Percentiles rank a stretch among this genome's conserved stretches.
Evolutionary conservation across 2,329 filamentous ascomycete genomes (phyloP).

Genomic region (Colletotrichum paranaense): DNA sequence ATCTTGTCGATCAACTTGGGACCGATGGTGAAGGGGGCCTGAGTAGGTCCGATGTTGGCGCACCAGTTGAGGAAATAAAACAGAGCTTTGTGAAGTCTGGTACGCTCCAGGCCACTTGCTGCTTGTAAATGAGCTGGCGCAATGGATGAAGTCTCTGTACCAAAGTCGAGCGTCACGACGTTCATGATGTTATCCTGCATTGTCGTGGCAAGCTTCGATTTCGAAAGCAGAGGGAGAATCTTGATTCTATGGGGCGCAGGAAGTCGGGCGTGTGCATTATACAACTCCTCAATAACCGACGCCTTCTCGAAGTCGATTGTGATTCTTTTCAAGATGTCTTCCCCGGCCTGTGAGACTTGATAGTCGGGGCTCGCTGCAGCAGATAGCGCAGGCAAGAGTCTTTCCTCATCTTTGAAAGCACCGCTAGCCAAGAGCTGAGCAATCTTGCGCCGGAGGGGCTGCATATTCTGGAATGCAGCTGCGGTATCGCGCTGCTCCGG

Average conservation of each 20-base stretch:
- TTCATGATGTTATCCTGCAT: constrained; percentile 75
- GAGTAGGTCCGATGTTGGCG: constrained; percentile 74
- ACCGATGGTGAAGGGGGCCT: constrained; percentile 73
- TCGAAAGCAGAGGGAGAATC: constrained; percentile 80
- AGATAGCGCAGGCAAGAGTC: constrained; percentile 85
- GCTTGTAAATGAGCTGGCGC: constrained; percentile 42
- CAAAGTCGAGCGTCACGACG: constrained; percentile 75
- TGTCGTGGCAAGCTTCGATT: constrained; percentile 78
- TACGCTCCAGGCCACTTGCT: constrained; percentile 75
- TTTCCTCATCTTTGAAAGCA: constrained; percentile 84
- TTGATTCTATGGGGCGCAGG: constrained; percentile 81
- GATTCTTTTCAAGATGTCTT: constrained; percentile 87
- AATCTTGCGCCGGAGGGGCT: constrained; percentile 65
- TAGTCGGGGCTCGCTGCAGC: constrained; percentile 87
- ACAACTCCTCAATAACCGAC: constrained; percentile 72
- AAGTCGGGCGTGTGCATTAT: constrained; percentile 78
- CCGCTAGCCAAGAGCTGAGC: constrained; percentile 83
- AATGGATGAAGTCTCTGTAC: constrained; percentile 23
- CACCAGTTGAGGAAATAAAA: constrained; percentile 92
- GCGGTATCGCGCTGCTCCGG: constrained; percentile 62
- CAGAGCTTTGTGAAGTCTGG: constrained; percentile 83
- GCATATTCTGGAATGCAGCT: constrained; percentile 49
- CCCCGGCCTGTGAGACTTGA: constrained; percentile 83
- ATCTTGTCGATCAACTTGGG: constrained; percentile 76
- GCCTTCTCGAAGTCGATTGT: constrained; percentile 79